A percentile compares a stretch with the other conserved stretches of the same genome.
phyloP scores from a whole-genome alignment of 441 rosid genomes.

The Lagerstroemia fauriei region DNA sequence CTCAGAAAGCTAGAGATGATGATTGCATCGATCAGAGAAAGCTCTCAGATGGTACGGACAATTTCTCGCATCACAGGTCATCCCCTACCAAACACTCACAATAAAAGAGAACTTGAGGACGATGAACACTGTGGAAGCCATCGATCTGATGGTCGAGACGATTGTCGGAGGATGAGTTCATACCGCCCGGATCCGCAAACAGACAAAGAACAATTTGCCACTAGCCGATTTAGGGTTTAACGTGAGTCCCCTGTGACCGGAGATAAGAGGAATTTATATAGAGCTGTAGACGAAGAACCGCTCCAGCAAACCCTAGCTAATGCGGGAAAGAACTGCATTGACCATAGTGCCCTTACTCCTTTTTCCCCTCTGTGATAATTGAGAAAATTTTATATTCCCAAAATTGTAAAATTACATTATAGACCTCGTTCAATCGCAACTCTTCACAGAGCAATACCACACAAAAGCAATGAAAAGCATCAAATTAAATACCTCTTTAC shows the following conservation, averaged over 20 bases:
- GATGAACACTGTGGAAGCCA: neutral
- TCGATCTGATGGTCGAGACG: too few species aligned
- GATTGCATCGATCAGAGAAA: conserved; percentile 31
- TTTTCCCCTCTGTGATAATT: too few species aligned
- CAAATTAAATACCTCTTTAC: too few species aligned
- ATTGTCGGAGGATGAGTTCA: too few species aligned
- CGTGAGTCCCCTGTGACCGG: neutral
- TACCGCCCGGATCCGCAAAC: too few species aligned
- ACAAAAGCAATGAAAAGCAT: too few species aligned
- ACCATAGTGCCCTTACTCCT: neutral
- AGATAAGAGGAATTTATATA: neutral
- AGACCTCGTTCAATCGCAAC: too few species aligned
- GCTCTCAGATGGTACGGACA: conserved; percentile 58
- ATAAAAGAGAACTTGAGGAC: neutral
- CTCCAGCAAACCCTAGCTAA: neutral
- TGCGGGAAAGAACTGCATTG: neutral
- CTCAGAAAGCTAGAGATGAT: conserved; percentile 36
- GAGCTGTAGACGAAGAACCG: neutral
- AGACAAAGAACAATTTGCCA: neutral
- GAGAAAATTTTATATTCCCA: too few species aligned
- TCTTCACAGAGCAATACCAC: too few species aligned
- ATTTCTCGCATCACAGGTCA: conserved; percentile 40
- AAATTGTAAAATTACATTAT: too few species aligned
- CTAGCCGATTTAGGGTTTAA: neutral
- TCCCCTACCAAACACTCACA: neutral